These are phyloP conservation scores for Pseudocercospora vitis DNA, from an alignment of 2,329 filamentous ascomycete species.

Conservation along the genomic window DNA sequence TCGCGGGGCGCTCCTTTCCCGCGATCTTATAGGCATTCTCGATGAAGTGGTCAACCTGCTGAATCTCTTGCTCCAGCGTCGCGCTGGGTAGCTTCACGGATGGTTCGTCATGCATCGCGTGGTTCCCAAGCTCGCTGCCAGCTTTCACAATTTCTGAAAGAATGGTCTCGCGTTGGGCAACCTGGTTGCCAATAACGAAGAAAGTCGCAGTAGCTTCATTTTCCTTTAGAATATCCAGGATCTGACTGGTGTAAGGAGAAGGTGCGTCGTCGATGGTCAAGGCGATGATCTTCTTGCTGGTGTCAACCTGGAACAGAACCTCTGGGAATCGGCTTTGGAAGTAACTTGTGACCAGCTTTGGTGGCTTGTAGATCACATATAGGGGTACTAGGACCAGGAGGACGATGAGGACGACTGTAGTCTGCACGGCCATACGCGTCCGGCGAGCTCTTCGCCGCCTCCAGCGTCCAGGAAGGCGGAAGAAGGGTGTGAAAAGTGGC, in stretches of 20 bases:
- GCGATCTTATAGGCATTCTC: slow-evolving; percentile 54
- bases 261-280: slow-evolving; percentile 87
- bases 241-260: slow-evolving; percentile 67
- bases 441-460: slow-evolving; percentile 33
- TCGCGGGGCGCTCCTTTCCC: slow-evolving; percentile 46
- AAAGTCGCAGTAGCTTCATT: slow-evolving; percentile 76
- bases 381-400: slow-evolving; percentile 45
- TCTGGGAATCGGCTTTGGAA: slow-evolving; percentile 72
- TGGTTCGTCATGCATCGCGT: slow-evolving; percentile 85
- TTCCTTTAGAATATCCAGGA: slow-evolving; percentile 64
- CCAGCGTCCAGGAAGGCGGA: slow-evolving; percentile 38
- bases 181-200: slow-evolving; percentile 82
- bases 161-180: slow-evolving; percentile 53
- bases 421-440: slow-evolving; percentile 35
- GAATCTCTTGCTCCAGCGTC: slow-evolving; percentile 64
- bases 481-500: slow-evolving; percentile 36
- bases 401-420: slow-evolving; percentile 27
- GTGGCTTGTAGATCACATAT: slow-evolving; percentile 80
- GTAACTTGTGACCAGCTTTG: slow-evolving; percentile 66
- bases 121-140: slow-evolving; percentile 70
- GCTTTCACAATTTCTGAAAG: slow-evolving; percentile 54
- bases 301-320: slow-evolving; percentile 70
- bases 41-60: slow-evolving; percentile 62
- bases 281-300: slow-evolving; percentile 66
- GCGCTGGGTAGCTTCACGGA: slow-evolving; percentile 60